Evolutionary conservation across 805 yeast genomes (phyloP), one percentile per base, ranked within the genome.

Genomic region (Soucietia sequanensis): DNA sequence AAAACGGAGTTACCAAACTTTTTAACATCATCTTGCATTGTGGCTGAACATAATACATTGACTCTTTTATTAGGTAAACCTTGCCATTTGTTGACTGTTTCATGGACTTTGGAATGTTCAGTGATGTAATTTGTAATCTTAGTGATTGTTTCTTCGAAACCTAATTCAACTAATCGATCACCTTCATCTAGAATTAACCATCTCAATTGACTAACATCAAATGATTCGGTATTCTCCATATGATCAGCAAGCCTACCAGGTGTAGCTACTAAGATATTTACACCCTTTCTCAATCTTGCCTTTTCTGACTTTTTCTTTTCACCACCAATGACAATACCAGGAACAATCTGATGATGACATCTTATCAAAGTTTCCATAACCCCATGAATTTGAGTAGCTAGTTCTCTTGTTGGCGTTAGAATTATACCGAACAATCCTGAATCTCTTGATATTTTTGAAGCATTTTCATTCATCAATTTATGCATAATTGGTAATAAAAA

Each of bases 211-310:
- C 84, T 70, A 21, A 86, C 60, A 42, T 84, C 84, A 40, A 95
- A 72, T 4, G 82, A 78, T 32, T 75, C 71, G 0, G 99, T 93
- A 59, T 90, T 86, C 44, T 87, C 95, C 42, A 93, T 78, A 68
- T 93, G 99, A 57, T 93, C 99, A 7, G 87, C 84, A 28, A 93
- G 67, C 49, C 99, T 76, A 41, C 99, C 99, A 2, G 99, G 99
- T 0, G 99, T 93, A 9, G 95, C 97, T 27, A 93, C 95, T n/a
- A 93, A 72, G 22, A 93, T 80, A 58, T 93, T 93, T 22, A 90
- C 95, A 45, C 99, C 99, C 58, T 91, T 91, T 54, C 99, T 76
- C 22, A 93, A 63, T 50, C 99, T 69, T 2, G 98, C 97, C 72
- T 93, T 93, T 60, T 93, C 99, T 2, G 95, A 77, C 54, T 93